Conservation (phyloP, 257 asterid genomes). For the Solanum clarkiae region DNA sequence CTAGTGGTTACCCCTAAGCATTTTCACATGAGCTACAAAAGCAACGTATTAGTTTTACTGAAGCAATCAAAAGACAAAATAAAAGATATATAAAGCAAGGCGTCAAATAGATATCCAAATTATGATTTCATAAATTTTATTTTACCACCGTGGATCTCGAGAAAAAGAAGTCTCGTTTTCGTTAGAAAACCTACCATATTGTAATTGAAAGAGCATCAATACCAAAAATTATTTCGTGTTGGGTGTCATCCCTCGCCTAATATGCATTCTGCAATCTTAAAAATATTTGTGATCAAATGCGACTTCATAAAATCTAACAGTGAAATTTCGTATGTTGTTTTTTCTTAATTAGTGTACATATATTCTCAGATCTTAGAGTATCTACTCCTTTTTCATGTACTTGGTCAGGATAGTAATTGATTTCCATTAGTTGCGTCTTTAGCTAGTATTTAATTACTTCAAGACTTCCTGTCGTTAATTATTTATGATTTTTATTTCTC, state of each 20-base stretch:
- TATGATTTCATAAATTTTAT: background rate
- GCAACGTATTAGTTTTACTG: background rate
- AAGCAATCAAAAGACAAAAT: background rate
- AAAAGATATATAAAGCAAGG: background rate
- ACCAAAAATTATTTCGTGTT: background rate
- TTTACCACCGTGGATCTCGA: background rate
- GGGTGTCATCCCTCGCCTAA: background rate
- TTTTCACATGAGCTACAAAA: background rate
- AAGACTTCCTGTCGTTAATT: background rate
- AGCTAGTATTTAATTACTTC: background rate
- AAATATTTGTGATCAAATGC: no score
- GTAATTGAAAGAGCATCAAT: background rate
- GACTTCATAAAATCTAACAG: no score
- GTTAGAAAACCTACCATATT: background rate
- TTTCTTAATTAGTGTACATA: no score
- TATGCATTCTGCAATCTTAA: no score
- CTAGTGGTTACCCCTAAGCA: background rate
- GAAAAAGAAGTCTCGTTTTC: background rate
- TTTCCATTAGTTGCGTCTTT: background rate
- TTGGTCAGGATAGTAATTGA: background rate
- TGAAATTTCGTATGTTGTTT: no score
- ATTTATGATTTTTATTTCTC: background rate
- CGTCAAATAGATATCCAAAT: background rate
- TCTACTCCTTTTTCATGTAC: no score
- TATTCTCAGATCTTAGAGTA: no score